Evolutionary conservation across 2,329 filamentous ascomycete species (phyloP), one percentile per base, ranked within the genome.

Genomic region (Pseudogymnoascus sp.): DNA sequence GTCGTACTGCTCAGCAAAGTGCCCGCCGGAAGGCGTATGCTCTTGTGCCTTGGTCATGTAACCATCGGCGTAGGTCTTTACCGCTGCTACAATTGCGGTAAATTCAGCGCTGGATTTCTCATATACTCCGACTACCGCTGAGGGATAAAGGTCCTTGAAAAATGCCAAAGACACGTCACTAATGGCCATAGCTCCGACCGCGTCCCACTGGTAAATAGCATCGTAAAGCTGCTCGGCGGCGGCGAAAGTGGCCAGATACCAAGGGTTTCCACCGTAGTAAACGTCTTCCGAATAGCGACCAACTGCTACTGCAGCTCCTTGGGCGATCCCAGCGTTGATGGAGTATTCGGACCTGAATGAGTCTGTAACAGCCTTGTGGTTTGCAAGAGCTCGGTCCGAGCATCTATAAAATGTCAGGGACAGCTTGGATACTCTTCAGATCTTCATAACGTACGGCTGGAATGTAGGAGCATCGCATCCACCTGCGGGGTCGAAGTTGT

Each of bases 191-290:
- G 79, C 85, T 1, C 84, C 85, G 26, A 79, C 73, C 37, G 78
- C 74, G 65, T 87, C 79, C 88, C 89, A 93, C 59, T 88, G 84
- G 66, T 87, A 86, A 1, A 92, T 70, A 0, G 90, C 87, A 68
- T 89, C 86, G 72, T 92, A 93, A 2, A 95, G 81, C 71, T 90
- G 87, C 74, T 94, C 90, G 2, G 90, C 91, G 0, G 89, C 89
- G 1, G 89, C 89, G 31, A 91, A 79, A 0, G 88, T 93, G 68
- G 82, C 82, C 11, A 93, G 80, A 69, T 91, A 90, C 90, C 90
- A 94, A 1, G 90, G 90, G 72, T 94, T 92, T 1, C 89, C 90
- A 64, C 84, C 84, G 73, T 87, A 88, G 74, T 93, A 94, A 3
- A 79, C 74, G 68, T 95, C 90, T 72, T 90, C 87, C 0, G 85